Percentiles rank a stretch among this genome's conserved stretches.
phyloP scores from a whole-genome alignment of 805 yeast species.

The Tetrapisispora pingtungensis region DNA sequence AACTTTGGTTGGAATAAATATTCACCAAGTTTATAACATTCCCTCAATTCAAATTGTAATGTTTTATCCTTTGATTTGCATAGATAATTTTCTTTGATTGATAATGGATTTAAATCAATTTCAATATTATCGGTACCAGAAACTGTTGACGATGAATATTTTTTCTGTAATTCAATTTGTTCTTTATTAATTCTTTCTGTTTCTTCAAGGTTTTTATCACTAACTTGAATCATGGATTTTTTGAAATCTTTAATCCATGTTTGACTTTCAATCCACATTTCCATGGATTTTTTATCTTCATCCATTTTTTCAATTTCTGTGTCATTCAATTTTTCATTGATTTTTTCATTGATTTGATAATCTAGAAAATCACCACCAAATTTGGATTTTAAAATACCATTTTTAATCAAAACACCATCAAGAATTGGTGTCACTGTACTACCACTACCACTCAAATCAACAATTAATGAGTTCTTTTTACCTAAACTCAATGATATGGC shows the following conservation, averaged over 20 bases:
- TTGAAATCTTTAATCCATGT: conserved; percentile 28
- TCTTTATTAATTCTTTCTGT: conserved; percentile 18
- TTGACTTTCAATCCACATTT: conserved; percentile 19
- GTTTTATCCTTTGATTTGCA: conserved; percentile 12
- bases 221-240: conserved; percentile 22
- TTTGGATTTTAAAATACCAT: conserved; percentile 55
- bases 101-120: conserved; percentile 12
- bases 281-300: conserved; percentile 7
- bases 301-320: background rate
- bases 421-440: conserved; percentile 66
- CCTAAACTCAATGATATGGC: conserved; percentile 74
- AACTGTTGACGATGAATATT: conserved; percentile 9
- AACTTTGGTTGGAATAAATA: conserved; percentile 22
- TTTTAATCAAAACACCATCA: conserved; percentile 61
- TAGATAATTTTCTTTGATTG: conserved; percentile 16
- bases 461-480: conserved; percentile 63
- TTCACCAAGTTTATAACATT: conserved; percentile 21
- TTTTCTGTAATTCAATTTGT: conserved; percentile 17
- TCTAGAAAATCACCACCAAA: conserved; percentile 82
- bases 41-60: conserved; percentile 15
- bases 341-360: conserved; percentile 46
- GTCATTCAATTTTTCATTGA: conserved; percentile 19
- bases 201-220: conserved; percentile 20
- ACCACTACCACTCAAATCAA: conserved; percentile 68
- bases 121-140: background rate